Evolutionary conservation across 2,329 filamentous ascomycete species (phyloP), one percentile per base, ranked within the genome.

Genomic region (Rhexocercosporidium sp.): DNA sequence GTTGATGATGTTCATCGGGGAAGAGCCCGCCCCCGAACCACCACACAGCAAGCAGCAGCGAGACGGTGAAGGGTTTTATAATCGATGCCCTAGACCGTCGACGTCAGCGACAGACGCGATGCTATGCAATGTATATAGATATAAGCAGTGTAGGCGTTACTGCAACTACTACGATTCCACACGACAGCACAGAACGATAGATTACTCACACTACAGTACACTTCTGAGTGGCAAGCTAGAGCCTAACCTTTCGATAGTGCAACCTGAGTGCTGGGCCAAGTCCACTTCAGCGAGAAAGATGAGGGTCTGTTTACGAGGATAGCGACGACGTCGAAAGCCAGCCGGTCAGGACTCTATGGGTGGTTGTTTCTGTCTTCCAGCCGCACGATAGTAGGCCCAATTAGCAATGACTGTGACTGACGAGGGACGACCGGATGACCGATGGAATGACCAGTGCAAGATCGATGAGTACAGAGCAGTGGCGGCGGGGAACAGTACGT

Each of bases 1-100:
- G 56, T 39, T 31, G 25, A 47, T 61, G 44, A 22, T 49, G 25
- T 20, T 61, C 44, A 49, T 53, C 59, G 59, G 59, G 20, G 59
- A 12, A 53, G 22, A 25, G 31, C 14, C 59, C 59, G 59, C n/a
- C 47, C 59, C 59, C 59, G 59, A 62, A 37, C 16, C 39, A 27
- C 47, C 29, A 47, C 18, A 47, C 44, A 47, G n/a, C 16, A 46
- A 9, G 34, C 9, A 39, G 7, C 14, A 31, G 51, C 51, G 12
- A n/a, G 20, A 37, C 8, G 41, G 20, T 18, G 14, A 47, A 49
- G 59, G 39, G 25, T 49, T 31, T 27, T 7, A 8, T 56, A 20
- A n/a, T 56, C 27, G n/a, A 34, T 56, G 51, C 51, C 25, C 34
- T 56, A 47, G 44, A 22, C n/a, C 44, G 22, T 51, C 47, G 18